Base-by-base conservation (phyloP, 768 basidiomycete species). In the Amanita polypyramis region DNA sequence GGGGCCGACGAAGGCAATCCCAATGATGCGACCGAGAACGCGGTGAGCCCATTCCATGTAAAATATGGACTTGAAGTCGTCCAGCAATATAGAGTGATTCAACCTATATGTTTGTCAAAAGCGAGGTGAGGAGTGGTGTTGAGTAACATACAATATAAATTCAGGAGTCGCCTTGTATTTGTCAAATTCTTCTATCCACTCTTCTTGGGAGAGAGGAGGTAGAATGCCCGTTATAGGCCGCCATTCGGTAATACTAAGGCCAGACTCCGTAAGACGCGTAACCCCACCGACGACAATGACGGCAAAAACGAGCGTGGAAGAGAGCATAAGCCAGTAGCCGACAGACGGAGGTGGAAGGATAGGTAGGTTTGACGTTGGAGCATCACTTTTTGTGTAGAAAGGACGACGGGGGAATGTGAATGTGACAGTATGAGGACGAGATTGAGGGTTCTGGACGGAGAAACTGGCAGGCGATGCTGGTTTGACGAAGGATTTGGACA, bases 41-140 rank as follows among this genome's bases (percentile, higher is more conserved):
- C 96, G 87, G 65, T 99, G 96, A 4, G 79, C 78, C 91, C 93
- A 99, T 74, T 99, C 96, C 95, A 93, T 94, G 67, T 85, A 86
- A 65, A 93, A 99, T 51, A 99, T 98, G 52, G 76, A 76, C 65
- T 99, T 98, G 72, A 99, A 99, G 58, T 97, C 86, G 23, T 81
- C 73, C 48, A 98, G 66, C 25, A 82, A 79, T 48, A 96, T 93
- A 8, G 82, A 79, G 51, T 89, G 84, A 62, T 99, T 99, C 52
- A 93, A 67, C 59, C 94, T 97, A 59, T 5, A 35, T 37, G 25
- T 23, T 39, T 49, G n/a, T 5, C 29, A 6, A 32, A 12, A 46
- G 33, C 32, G 27, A 30, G 25, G 21, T 2, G 17, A 5, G 29
- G 3, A 38, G 17, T n/a, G 14, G 29, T 19, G 23, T n/a, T 25